Base-by-base conservation (phyloP, 805 yeast genomes). In the Wickerhamiella slavikovae region DNA sequence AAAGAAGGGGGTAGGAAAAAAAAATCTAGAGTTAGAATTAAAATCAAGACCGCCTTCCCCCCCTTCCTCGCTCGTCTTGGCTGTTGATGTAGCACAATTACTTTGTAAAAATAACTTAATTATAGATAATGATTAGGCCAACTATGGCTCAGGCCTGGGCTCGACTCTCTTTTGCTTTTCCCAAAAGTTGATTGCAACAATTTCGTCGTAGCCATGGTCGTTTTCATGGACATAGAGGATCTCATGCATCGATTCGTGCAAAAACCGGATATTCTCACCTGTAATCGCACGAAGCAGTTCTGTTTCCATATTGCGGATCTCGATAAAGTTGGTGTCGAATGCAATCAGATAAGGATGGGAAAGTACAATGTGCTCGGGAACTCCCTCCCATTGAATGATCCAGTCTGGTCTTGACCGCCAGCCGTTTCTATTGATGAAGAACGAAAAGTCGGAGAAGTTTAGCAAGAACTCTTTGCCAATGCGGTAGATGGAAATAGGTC, bases 311-410 rank as follows among this genome's bases (percentile, higher is more conserved):
- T 82, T 80, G 35, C 98, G 64, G 27, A 89, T 76, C 55, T 89
- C 98, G 48, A 89, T 79, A 43, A 89, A 82, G 34, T 68, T 74
- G 13, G 72, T 66, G 47, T 85, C 96, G 54, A 89, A 89, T 4
- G 94, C 89, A 29, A 89, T 55, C 31, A 89, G 58, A 47, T 82
- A 85, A 3, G 98, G 98, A 54, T 83, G 85, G 66, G 92, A 80
- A 27, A 89, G 61, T 12, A 95, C 91, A 50, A 89, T 80, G 36
- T 73, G 70, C 45, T 76, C 89, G 4, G 98, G 96, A 29, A 71
- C 66, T 22, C 96, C 95, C 54, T 89, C 96, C 98, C 98, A 89
- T 47, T 76, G 71, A 30, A 89, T 74, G 39, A 83, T 75, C 83
- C 93, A 83, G 29, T 79, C 85, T 25, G 89, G 79, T 38, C 83